A percentile compares a stretch with the other conserved stretches of the same genome.
Evolutionary conservation across 495 filamentous ascomycete species (phyloP).

Genomic region (Pseudomonodictys pantanalensis): DNA sequence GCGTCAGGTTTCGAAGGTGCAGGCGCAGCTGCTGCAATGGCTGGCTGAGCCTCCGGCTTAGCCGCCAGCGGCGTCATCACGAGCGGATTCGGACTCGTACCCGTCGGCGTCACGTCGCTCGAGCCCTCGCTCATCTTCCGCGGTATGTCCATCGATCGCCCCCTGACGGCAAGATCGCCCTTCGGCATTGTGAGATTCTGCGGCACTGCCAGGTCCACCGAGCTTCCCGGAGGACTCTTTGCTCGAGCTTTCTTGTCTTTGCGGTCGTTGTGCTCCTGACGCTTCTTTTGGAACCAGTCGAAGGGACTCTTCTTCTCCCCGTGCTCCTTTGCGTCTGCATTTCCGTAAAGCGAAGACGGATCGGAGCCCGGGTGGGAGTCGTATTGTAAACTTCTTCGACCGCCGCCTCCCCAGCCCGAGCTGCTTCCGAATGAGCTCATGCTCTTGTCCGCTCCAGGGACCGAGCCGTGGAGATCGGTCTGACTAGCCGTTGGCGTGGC

Average conservation of each 20-base stretch:
- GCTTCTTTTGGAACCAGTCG: constrained; percentile 80
- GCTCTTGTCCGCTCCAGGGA: constrained; percentile 64
- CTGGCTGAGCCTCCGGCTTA: not conserved
- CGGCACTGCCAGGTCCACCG: constrained; percentile 22
- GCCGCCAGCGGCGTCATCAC: not conserved
- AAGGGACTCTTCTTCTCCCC: constrained; percentile 66
- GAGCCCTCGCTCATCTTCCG: constrained; percentile 9
- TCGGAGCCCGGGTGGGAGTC: constrained; percentile 48
- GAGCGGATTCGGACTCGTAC: constrained; percentile 15
- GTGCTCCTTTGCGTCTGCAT: constrained; percentile 45
- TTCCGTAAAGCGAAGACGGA: not conserved
- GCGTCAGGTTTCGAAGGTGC: not conserved
- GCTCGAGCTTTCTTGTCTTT: constrained; percentile 53
- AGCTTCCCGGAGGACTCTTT: constrained; percentile 50
- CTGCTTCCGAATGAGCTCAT: constrained; percentile 65
- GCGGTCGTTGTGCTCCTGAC: constrained; percentile 68
- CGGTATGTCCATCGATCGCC: constrained; percentile 34
- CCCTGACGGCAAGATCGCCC: constrained; percentile 23
- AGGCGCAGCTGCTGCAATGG: not conserved
- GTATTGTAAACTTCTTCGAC: constrained; percentile 54
- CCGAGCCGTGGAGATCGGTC: constrained; percentile 52
- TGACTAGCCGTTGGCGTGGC: constrained; percentile 35
- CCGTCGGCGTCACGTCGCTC: constrained; percentile 19
- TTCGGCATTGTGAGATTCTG: constrained; percentile 9
- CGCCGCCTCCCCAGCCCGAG: constrained; percentile 40